A percentile compares a stretch with the other conserved stretches of the same genome.
Evolutionary conservation across 2,329 filamentous ascomycete genomes (phyloP).

Genomic region (Dryadomyces quercus-mongolicae): DNA sequence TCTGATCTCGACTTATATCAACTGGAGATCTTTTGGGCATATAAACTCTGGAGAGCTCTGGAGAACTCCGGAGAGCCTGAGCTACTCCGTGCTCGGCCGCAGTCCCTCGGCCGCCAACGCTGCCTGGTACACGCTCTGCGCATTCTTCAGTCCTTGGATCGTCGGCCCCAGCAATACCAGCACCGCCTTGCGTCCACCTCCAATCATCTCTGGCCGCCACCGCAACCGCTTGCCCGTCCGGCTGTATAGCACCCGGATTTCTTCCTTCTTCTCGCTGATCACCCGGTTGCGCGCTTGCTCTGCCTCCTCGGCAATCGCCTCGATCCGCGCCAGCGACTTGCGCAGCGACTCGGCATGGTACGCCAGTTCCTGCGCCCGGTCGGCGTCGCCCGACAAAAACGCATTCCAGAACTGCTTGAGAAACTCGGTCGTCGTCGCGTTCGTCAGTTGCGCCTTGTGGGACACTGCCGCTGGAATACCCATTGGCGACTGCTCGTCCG

Average conservation of each 20-base stretch:
- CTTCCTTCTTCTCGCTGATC: slow-evolving; percentile 53
- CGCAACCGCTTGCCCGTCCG: slow-evolving; percentile 62
- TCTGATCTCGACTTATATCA: too few relatives aligned
- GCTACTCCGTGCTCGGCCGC: slow-evolving; percentile 9
- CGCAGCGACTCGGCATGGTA: slow-evolving; percentile 73
- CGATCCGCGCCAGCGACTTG: slow-evolving; percentile 65
- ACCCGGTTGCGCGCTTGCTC: slow-evolving; percentile 59
- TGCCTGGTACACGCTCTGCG: slow-evolving; percentile 27
- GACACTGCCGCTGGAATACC: slow-evolving; percentile 42
- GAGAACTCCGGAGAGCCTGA: too few relatives aligned
- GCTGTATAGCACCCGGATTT: slow-evolving; percentile 58
- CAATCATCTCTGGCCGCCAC: slow-evolving; percentile 55
- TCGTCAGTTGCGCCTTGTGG: slow-evolving; percentile 54
- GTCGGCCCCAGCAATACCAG: slow-evolving; percentile 66
- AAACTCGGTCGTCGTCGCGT: slow-evolving; percentile 90
- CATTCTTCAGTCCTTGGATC: slow-evolving; percentile 55
- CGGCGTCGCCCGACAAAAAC: slow-evolving; percentile 77
- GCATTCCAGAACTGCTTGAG: slow-evolving; percentile 95
- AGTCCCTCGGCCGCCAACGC: slow-evolving; percentile 14
- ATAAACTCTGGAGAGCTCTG: too few relatives aligned
- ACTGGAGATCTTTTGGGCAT: too few relatives aligned
- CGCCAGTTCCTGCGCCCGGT: slow-evolving; percentile 67
- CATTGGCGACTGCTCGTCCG: slow-evolving; percentile 40
- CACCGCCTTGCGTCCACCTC: slow-evolving; percentile 66
- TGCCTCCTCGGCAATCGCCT: slow-evolving; percentile 67